Base-by-base conservation (phyloP, 2,329 filamentous ascomycete species). In the Exophiala alcalophila region DNA sequence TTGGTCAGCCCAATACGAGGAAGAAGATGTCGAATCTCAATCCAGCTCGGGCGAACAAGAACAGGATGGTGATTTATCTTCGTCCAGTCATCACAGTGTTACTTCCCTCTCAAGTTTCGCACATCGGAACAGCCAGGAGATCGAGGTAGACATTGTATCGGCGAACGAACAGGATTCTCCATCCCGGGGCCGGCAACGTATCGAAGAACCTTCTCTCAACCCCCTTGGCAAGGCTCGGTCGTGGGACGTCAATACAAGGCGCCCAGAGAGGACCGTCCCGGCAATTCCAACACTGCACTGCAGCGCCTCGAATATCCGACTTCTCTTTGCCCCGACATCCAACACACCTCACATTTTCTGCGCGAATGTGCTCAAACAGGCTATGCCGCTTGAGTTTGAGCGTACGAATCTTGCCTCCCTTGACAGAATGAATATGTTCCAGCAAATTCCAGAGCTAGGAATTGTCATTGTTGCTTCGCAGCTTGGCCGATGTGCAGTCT, bases 391-490 rank as follows among this genome's bases (percentile, higher is more conserved):
- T 11, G 23, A 38, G 8, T 32, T 50, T 11, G 41, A 52, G 25
- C 5, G n/a, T 12, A 26, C 38, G 6, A 39, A 34, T 25, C 44
- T 49, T 14, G 34, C 36, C 4, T 33, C 49, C 23, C 37, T 51
- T 4, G 51, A 56, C 20, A 73, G 79, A 5, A 68, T 81, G 25
- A 80, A 78, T 57, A 74, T 79, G 68, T 63, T 71, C 16, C 69
- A 72, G 9, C 72, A 79, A 37, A 72, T 83, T 11, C 75, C 78
- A 0, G 72, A 79, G 25, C 64, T 81, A 4, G 77, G 78, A 3
- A 61, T 81, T 31, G 70, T 82, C 19, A 60, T 81, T 18, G 65
- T 78, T 2, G 80, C 71, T 0, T 74, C 73, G 1, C 77, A 80
- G 32, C 72, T 73, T 40, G 79, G 79, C 3, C 70, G 75, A 4